Base-by-base conservation (phyloP, 1,284 basidiomycete genomes). In the Apiotrichum porosum region DNA sequence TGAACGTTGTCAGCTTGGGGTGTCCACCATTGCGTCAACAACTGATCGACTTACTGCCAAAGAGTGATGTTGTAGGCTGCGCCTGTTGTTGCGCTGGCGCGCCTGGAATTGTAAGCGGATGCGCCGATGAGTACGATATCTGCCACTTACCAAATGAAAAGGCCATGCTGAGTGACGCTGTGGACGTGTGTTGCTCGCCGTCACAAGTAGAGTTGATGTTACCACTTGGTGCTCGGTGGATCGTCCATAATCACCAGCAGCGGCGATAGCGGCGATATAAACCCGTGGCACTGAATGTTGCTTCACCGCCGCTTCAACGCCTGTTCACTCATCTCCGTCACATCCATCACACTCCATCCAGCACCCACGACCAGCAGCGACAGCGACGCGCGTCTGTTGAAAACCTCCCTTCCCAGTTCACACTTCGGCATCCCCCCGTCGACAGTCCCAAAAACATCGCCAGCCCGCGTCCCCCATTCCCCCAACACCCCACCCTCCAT, bases 141-240 rank as follows among this genome's bases (percentile, higher is more conserved):
- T 23, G 41, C n/a, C 8, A 37, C 52, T 30, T 42, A 58, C 60
- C 60, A 31, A 61, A 61, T 22, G 59, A 54, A 49, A 61, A 58
- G 21, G 54, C 52, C 59, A 61, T 61, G 39, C 15, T 40, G n/a
- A n/a, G n/a, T n/a, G n/a, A n/a, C n/a, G n/a, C n/a, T n/a, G n/a
- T n/a, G n/a, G n/a, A n/a, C n/a, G n/a, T 18, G 28, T 30, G 10
- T 26, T n/a, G 22, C 21, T 9, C 13, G 37, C 10, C 8, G 13
- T 24, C 26, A 28, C 26, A 12, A 28, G 26, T 28, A n/a, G n/a
- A n/a, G n/a, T n/a, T n/a, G n/a, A n/a, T n/a, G n/a, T 15, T 24
- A 15, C 9, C 30, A 41, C 10, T 23, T 19, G 34, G 34, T 19
- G 34, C 13, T 21, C 26, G 19, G 4, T 10, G 17, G 18, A 22